These are phyloP conservation scores for Fraxinus greggii DNA, from an alignment of 305 asterid genomes.

Conservation along the genomic window DNA sequence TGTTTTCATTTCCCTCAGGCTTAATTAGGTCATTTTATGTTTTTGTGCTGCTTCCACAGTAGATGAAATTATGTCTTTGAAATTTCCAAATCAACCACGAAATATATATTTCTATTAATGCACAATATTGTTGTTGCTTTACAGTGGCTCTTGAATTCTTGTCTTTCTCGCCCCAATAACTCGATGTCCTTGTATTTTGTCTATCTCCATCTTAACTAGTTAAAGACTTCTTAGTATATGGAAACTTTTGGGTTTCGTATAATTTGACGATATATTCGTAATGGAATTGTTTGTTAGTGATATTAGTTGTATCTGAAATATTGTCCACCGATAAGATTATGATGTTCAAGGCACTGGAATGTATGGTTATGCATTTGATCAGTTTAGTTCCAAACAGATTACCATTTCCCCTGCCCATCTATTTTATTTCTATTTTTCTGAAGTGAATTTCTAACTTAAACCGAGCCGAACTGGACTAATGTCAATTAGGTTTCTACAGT, in stretches of 20 bases:
- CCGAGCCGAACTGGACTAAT: neutral
- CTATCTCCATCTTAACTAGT: neutral
- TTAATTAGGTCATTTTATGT: neutral
- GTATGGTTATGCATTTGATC: neutral
- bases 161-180: neutral
- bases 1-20: conserved; percentile 12
- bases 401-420: neutral
- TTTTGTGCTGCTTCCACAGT: neutral
- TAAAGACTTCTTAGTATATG: neutral
- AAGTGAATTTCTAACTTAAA: neutral
- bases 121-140: neutral
- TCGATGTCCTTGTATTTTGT: neutral
- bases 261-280: neutral
- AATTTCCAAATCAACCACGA: neutral
- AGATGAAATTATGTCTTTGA: conserved; percentile 9
- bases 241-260: neutral
- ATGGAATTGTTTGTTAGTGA: neutral
- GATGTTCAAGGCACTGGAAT: neutral
- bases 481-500: neutral
- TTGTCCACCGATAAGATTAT: neutral
- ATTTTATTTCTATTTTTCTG: neutral
- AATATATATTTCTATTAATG: neutral
- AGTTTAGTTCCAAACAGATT: neutral
- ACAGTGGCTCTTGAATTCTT: neutral
- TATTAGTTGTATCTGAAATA: neutral